A percentile compares a stretch with the other conserved stretches of the same genome.
phyloP scores from a whole-genome alignment of 306 rosid species.

The Coriaria nepalensis region DNA sequence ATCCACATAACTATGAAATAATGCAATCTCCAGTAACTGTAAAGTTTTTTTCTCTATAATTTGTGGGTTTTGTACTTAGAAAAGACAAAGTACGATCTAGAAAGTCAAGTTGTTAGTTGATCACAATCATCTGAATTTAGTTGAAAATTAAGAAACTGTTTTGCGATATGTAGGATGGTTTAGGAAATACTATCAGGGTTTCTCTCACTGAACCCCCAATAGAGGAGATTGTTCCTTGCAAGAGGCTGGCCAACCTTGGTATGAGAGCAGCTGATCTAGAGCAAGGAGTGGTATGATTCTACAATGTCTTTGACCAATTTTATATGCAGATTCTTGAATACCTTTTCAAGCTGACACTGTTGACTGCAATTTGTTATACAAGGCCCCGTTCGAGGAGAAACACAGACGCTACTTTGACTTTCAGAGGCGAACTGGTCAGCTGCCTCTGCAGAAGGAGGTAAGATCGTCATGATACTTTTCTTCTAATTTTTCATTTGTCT shows the following conservation, averaged over 20 bases:
- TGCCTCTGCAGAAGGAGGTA: slow-evolving; percentile 89
- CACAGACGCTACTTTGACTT: slow-evolving; percentile 84
- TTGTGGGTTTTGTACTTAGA: too few species aligned
- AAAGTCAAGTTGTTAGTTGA: too few species aligned
- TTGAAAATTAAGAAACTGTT: slow-evolving; percentile 1
- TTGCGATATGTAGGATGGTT: slow-evolving; percentile 59
- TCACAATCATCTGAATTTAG: not conserved
- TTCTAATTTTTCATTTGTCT: slow-evolving; percentile 1
- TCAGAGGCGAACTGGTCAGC: slow-evolving; percentile 91
- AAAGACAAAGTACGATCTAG: too few species aligned
- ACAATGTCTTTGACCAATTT: slow-evolving; percentile 5
- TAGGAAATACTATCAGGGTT: slow-evolving; percentile 96
- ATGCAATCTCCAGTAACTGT: not conserved
- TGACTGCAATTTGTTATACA: slow-evolving; percentile 21
- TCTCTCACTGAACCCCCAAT: slow-evolving; percentile 96
- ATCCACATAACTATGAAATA: not conserved
- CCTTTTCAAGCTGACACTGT: slow-evolving; percentile 8
- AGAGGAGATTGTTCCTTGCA: slow-evolving; percentile 97
- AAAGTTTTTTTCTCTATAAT: too few species aligned
- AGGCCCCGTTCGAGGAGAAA: slow-evolving; percentile 92
- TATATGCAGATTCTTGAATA: not conserved
- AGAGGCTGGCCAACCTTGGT: slow-evolving; percentile 82
- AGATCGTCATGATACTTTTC: slow-evolving; percentile 3
- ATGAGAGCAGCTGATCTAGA: slow-evolving; percentile 68
- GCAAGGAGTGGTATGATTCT: slow-evolving; percentile 86